phyloP scores from a whole-genome alignment of 2,329 filamentous ascomycete genomes.

The Claviceps paspali region DNA sequence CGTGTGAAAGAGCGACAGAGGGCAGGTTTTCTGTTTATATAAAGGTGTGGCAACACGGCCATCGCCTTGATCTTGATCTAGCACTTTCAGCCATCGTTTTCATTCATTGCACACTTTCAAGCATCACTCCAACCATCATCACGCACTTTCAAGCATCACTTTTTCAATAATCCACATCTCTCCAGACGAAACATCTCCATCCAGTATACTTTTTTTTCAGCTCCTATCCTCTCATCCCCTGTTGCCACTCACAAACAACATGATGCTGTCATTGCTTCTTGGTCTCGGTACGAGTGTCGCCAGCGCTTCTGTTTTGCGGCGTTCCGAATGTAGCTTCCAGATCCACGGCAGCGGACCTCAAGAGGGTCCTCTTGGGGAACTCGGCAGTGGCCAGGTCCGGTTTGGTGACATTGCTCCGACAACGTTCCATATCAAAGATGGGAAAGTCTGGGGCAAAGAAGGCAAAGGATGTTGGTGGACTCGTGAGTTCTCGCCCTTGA shows the following conservation, averaged over 20 bases:
- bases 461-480: slow-evolving; percentile 50
- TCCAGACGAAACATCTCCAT: no score
- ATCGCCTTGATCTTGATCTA: no score
- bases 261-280: slow-evolving; percentile 5
- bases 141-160: no score
- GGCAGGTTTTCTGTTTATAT: no score
- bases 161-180: no score
- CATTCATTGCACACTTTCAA: no score
- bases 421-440: slow-evolving; percentile 38
- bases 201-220: no score
- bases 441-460: slow-evolving; percentile 38
- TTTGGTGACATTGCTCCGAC: slow-evolving; percentile 33
- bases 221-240: no score
- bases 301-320: slow-evolving; percentile 8
- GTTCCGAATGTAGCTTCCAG: slow-evolving; percentile 24
- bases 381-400: slow-evolving; percentile 41
- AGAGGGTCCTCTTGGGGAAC: slow-evolving; percentile 40
- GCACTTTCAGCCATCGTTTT: no score
- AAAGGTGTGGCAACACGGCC: no score
- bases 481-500: slow-evolving; percentile 20
- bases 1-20: no score
- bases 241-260: neutral
- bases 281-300: slow-evolving; percentile 7
- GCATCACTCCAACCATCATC: no score
- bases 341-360: slow-evolving; percentile 31